Evolutionary conservation across 441 rosid genomes (phyloP), one percentile per base, ranked within the genome.

Genomic region (Eruca vesicaria): DNA sequence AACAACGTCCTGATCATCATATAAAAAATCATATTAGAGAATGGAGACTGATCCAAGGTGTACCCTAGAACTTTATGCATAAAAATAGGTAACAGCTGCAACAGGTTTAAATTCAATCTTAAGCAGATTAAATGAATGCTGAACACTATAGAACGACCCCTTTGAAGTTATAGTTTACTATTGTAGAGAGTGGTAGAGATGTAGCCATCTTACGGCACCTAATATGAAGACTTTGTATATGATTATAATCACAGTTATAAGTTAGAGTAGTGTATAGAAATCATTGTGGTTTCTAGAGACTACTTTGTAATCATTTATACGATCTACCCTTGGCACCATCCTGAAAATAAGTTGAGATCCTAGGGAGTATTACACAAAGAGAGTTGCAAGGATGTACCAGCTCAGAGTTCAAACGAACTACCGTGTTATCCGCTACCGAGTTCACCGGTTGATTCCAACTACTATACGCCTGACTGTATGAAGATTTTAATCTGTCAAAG

Each of bases 401-500:
- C 59, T 82, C 82, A 71, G 77, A 74, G 69, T 75, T 80, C 75
- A 81, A 74, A 72, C 77, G 67, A 71, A 73, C 31, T 43, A 71
- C 73, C 26, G 79, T 56, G 64, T 66, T 80, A 64, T 82, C 86
- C 21, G 59, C 69, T 36, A 69, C 28, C 9, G 73, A 78, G 55
- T 70, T 67, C 56, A 60, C 67, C 20, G 78, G 65, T 20, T 64
- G 79, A 85, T 62, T 84, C 84, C 75, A 84, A 43, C 69, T 56
- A 68, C 87, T 84, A 79, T 81, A 82, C 66, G 78, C 80, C 63
- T 80, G 82, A 76, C 81, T 82, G 71, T 81, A 83, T 53, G 89
- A 78, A 71, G 89, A 88, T 67, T 64, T 80, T 74, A 86, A 19
- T 78, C 83, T 81, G 61, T 71, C 80, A 71, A 84, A 81, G 52